A percentile compares a stretch with the other conserved stretches of the same genome.
Conservation (phyloP, 2,329 filamentous ascomycete species). For the Colletotrichum horii region DNA sequence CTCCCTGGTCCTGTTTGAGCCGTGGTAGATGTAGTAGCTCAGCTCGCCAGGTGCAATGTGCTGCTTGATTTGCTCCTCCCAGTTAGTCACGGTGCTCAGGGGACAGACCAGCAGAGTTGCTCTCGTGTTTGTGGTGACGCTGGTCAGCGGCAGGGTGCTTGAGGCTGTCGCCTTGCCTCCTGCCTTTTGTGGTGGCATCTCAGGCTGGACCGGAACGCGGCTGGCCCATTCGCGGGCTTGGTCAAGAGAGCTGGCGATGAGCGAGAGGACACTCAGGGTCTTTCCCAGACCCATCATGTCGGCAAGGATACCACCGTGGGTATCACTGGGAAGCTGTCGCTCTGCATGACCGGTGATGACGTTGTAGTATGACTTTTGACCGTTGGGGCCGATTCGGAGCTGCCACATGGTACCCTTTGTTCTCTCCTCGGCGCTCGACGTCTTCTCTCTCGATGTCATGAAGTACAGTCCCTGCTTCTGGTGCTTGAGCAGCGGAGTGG, state of each 20-base stretch:
- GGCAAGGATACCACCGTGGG: conserved; percentile 76
- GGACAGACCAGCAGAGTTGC: conserved; percentile 89
- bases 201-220: conserved; percentile 55
- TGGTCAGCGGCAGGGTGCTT: conserved; percentile 53
- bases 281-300: conserved; percentile 93
- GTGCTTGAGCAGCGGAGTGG: conserved; percentile 77
- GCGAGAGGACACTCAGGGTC: conserved; percentile 82
- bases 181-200: conserved; percentile 39
- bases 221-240: conserved; percentile 68
- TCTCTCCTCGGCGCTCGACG: conserved; percentile 60
- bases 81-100: conserved; percentile 90
- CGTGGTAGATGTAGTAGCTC: conserved; percentile 86
- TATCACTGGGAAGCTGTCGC: conserved; percentile 65
- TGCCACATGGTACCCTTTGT: conserved; percentile 81
- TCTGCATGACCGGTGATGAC: conserved; percentile 80
- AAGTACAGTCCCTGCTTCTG: conserved; percentile 92
- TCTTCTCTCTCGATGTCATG: conserved; percentile 78
- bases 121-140: conserved; percentile 70
- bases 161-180: conserved; percentile 39
- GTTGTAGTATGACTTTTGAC: conserved; percentile 74
- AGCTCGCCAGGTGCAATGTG: conserved; percentile 73
- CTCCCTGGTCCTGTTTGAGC: conserved; percentile 75
- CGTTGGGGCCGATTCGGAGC: conserved; percentile 51
- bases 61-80: conserved; percentile 88
- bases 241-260: conserved; percentile 70